Evolutionary conservation across 139 green algal genomes (phyloP).

Genomic region (Micractinium sp.): DNA sequence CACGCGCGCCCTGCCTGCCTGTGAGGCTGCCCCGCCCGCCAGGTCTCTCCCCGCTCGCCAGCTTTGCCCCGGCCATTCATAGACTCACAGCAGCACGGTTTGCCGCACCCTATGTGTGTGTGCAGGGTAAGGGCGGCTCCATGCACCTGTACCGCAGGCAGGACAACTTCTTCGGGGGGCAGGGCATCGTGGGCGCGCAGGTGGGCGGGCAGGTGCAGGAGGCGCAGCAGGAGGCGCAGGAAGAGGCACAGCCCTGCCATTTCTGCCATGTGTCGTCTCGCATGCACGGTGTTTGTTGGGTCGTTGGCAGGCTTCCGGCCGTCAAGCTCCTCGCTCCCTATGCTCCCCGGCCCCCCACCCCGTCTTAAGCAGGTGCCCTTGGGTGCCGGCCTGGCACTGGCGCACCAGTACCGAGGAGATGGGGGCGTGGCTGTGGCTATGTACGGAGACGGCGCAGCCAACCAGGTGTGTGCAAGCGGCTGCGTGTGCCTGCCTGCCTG

Average conservation of each 20-base stretch:
- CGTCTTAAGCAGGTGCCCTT: conserved; percentile 78
- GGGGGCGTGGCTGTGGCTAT: conserved; percentile 82
- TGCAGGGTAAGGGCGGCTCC: conserved; percentile 86
- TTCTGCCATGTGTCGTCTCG: neutral
- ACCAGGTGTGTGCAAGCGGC: conserved; percentile 69
- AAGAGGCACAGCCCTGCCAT: no score
- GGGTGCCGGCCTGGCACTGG: conserved; percentile 91
- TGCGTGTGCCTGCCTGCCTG: no score
- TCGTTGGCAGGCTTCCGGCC: neutral
- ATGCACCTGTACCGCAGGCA: conserved; percentile 95
- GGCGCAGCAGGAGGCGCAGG: neutral
- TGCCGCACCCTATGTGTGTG: no score
- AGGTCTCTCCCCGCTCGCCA: no score
- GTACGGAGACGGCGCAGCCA: conserved; percentile 92
- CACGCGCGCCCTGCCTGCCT: no score
- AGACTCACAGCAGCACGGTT: no score
- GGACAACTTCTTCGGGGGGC: conserved; percentile 97
- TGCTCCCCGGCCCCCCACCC: neutral
- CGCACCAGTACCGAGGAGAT: conserved; percentile 91
- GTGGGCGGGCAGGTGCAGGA: neutral
- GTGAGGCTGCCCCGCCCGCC: no score
- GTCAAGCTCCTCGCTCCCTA: neutral
- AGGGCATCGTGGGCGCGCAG: conserved; percentile 97
- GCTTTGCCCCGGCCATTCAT: no score
- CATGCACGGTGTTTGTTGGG: neutral